Evolutionary conservation across 306 rosid species (phyloP).

Genomic region (Prunus dulcis): DNA sequence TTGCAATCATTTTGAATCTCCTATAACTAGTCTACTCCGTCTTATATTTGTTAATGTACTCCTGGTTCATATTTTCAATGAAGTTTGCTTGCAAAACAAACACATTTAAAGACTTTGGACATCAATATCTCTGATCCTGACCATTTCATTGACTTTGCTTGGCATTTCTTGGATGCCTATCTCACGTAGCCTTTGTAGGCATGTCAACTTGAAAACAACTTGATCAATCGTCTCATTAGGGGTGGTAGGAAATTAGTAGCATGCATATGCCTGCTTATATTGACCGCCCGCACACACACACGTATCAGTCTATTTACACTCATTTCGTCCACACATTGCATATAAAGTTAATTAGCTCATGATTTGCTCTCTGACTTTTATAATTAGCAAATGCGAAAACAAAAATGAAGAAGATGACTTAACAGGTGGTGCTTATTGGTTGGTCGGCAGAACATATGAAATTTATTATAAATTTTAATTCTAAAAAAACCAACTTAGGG

Average conservation of each 20-base stretch:
- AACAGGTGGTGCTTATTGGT: not conserved
- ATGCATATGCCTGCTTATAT: not conserved
- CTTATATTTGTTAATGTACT: slow-evolving; percentile 6
- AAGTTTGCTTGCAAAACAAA: slow-evolving; percentile 20
- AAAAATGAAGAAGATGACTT: not conserved
- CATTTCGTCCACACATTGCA: not conserved
- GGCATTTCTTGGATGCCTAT: not conserved
- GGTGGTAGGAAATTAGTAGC: slow-evolving; percentile 1
- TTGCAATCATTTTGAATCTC: not conserved
- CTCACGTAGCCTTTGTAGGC: not conserved
- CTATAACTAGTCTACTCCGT: slow-evolving; percentile 6
- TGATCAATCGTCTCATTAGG: slow-evolving; percentile 16
- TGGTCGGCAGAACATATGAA: slow-evolving; percentile 4
- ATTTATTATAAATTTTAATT: too few species aligned
- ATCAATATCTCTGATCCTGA: not conserved
- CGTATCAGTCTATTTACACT: not conserved
- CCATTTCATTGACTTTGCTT: slow-evolving; percentile 22
- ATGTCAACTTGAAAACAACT: slow-evolving; percentile 17
- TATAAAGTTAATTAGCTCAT: not conserved
- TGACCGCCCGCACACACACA: slow-evolving; percentile 1
- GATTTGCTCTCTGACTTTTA: not conserved
- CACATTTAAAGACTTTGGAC: slow-evolving; percentile 11
- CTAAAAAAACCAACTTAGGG: too few species aligned
- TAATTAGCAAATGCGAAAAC: not conserved
- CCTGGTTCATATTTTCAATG: slow-evolving; percentile 28